Evolutionary conservation across 768 basidiomycete genomes (phyloP).

Genomic region (Mycena rebaudengoi): DNA sequence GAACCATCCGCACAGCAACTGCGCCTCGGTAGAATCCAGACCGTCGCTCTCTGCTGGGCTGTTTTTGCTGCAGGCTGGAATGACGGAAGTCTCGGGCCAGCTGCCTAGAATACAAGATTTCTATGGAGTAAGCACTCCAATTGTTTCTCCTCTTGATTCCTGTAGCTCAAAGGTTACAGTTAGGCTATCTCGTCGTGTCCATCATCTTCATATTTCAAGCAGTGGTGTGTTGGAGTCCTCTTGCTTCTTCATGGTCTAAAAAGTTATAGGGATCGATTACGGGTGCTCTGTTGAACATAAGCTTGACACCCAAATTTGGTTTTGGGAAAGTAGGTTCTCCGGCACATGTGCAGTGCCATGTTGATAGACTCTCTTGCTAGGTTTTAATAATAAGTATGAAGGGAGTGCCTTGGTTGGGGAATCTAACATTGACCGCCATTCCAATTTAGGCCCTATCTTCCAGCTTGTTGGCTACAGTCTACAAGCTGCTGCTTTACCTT

Average conservation of each 20-base stretch:
- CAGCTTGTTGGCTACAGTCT: slow-evolving; percentile 59
- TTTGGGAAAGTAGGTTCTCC: slow-evolving; percentile 52
- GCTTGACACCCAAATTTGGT: slow-evolving; percentile 53
- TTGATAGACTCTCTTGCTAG: slow-evolving; percentile 9
- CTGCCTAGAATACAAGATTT: slow-evolving; percentile 28
- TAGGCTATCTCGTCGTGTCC: slow-evolving; percentile 59
- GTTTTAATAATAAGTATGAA: slow-evolving; percentile 23
- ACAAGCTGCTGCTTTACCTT: slow-evolving; percentile 57
- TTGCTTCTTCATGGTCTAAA: background rate
- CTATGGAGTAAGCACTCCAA: slow-evolving; percentile 14
- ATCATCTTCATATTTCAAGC: slow-evolving; percentile 53
- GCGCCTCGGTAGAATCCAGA: slow-evolving; percentile 11
- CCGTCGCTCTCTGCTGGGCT: slow-evolving; percentile 11
- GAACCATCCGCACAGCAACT: slow-evolving; percentile 10
- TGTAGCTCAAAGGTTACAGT: slow-evolving; percentile 31
- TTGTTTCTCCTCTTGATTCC: background rate
- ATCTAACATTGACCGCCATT: no score
- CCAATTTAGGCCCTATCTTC: slow-evolving; percentile 45
- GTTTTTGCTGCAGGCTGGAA: slow-evolving; percentile 26
- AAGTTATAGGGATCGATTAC: slow-evolving; percentile 54
- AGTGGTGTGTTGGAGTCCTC: slow-evolving; percentile 31
- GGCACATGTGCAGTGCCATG: background rate
- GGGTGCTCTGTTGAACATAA: slow-evolving; percentile 58
- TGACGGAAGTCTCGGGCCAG: slow-evolving; percentile 22
- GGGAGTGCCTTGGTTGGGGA: background rate